phyloP scores from a whole-genome alignment of 495 filamentous ascomycete species.

The Podospora pseudocomata region DNA sequence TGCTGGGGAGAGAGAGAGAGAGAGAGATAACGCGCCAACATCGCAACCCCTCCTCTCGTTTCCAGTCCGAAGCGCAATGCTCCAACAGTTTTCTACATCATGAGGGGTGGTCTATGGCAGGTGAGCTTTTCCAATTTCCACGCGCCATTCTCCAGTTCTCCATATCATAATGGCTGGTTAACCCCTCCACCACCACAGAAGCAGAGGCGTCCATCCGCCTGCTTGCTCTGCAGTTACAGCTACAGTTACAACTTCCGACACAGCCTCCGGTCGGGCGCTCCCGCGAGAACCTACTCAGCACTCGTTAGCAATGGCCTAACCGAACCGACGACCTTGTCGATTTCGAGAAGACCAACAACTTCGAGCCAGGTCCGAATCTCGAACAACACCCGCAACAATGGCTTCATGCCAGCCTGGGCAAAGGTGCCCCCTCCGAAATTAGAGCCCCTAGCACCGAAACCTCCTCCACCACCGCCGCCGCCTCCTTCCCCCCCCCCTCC shows the following conservation, averaged over 20 bases:
- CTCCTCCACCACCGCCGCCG: background rate
- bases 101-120: constrained; percentile 36
- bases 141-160: background rate
- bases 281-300: constrained; percentile 7
- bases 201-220: constrained; percentile 26
- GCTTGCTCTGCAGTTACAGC: constrained; percentile 29
- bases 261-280: constrained; percentile 7
- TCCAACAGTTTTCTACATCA: constrained; percentile 25
- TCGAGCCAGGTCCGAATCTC: background rate
- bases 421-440: background rate
- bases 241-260: constrained; percentile 20
- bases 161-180: background rate
- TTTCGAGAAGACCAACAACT: background rate
- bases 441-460: background rate
- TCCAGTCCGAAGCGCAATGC: constrained; percentile 24
- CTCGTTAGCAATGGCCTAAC: background rate
- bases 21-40: background rate
- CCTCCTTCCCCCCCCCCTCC: background rate
- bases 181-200: constrained; percentile 14
- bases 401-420: background rate
- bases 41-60: background rate
- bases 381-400: background rate
- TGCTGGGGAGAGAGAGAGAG: background rate
- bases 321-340: background rate
- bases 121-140: constrained; percentile 13